These are phyloP conservation scores for Myxozyma sirexii DNA, from an alignment of 805 yeast species.

Conservation along the genomic window DNA sequence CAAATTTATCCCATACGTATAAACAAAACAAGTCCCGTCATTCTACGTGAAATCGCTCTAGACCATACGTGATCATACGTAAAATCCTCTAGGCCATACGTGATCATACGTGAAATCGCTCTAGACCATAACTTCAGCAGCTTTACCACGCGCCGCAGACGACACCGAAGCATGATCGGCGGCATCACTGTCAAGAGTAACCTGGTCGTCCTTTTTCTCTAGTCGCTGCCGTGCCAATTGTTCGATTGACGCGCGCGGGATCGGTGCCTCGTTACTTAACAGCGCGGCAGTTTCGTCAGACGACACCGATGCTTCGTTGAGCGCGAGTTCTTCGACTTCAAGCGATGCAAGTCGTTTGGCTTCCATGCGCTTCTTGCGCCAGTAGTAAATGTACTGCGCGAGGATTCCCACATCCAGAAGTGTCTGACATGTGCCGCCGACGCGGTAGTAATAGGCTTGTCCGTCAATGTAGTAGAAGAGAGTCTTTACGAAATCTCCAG, in stretches of 20 bases:
- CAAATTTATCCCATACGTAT: neutral
- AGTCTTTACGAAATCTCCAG: conserved; percentile 83
- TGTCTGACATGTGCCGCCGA: conserved; percentile 74
- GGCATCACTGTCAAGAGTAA: neutral
- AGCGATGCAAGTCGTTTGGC: conserved; percentile 12
- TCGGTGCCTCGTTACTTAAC: neutral
- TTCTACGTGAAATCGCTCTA: no score
- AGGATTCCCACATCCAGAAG: conserved; percentile 71
- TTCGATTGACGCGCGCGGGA: conserved; percentile 9
- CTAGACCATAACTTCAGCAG: conserved; percentile 3
- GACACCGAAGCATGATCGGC: neutral
- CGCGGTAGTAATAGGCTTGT: conserved; percentile 47
- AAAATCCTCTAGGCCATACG: no score
- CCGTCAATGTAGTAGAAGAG: conserved; percentile 77
- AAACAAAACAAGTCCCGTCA: neutral
- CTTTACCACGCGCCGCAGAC: neutral
- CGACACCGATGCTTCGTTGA: neutral
- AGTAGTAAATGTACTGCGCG: conserved; percentile 67
- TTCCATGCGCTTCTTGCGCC: conserved; percentile 28
- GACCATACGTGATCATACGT: no score
- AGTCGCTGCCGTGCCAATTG: neutral
- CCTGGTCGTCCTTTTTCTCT: neutral
- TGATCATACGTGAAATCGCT: no score
- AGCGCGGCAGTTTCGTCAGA: conserved; percentile 2
- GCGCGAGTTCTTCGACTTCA: conserved; percentile 16